Percentiles rank a stretch among this genome's conserved stretches.
Evolutionary conservation across 495 filamentous ascomycete genomes (phyloP).

Genomic region (Penicillium roqueforti): DNA sequence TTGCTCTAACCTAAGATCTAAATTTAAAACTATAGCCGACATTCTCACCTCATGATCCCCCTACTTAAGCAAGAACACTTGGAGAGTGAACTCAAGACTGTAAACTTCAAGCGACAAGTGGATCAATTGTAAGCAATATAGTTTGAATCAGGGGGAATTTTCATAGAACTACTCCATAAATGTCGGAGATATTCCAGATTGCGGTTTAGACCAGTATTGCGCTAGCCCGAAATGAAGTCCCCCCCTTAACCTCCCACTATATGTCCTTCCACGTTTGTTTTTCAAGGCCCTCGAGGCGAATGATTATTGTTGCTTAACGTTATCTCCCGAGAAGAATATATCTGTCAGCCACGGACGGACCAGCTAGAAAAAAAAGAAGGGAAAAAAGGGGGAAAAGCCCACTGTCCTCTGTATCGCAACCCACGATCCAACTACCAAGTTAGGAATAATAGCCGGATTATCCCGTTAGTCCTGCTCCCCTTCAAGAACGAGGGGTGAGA

Average conservation of each 20-base stretch:
- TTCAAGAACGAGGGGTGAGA: neutral
- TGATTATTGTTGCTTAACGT: neutral
- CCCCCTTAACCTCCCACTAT: conserved; percentile 1
- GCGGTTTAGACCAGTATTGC: conserved; percentile 20
- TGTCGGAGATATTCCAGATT: conserved; percentile 28
- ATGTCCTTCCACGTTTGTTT: neutral
- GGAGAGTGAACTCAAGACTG: neutral
- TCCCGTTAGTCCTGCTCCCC: neutral
- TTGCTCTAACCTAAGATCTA: neutral
- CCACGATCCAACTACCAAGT: too few relatives aligned
- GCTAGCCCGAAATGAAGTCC: conserved; percentile 10
- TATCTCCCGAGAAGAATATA: neutral
- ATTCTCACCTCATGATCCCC: neutral
- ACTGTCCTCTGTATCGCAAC: neutral
- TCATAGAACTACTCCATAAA: neutral
- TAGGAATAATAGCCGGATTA: neutral
- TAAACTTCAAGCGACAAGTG: neutral
- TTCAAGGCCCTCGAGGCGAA: neutral
- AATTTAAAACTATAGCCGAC: neutral
- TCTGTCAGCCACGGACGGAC: neutral
- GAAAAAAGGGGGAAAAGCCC: too few relatives aligned
- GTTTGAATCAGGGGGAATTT: conserved; percentile 15
- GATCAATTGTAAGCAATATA: conserved; percentile 14
- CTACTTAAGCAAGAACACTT: neutral
- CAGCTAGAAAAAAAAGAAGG: neutral